Percentiles rank a stretch among this genome's conserved stretches.
Conservation (phyloP, 495 filamentous ascomycete genomes). For the Staphylotrichum longicolle region DNA sequence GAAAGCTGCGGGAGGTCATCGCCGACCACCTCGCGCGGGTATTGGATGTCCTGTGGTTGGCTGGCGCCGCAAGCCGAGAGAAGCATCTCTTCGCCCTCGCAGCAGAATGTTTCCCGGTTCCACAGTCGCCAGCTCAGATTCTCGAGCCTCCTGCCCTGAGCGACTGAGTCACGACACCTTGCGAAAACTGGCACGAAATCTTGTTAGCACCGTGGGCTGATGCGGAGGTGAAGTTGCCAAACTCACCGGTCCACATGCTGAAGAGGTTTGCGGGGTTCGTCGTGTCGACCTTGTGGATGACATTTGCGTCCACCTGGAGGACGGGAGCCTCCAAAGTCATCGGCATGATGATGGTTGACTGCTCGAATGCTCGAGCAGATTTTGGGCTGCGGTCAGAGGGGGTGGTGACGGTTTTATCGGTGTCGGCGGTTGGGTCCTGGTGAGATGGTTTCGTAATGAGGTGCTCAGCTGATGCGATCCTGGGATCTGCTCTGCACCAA, state of each 20-base stretch:
- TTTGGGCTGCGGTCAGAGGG: slow-evolving; percentile 19
- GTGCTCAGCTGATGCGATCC: slow-evolving; percentile 27
- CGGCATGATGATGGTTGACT: slow-evolving; percentile 36
- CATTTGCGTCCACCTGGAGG: slow-evolving; percentile 77
- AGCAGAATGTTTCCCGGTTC: slow-evolving; percentile 95
- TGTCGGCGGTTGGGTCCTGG: slow-evolving; percentile 15
- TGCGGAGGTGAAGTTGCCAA: not conserved
- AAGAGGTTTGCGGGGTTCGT: slow-evolving; percentile 89
- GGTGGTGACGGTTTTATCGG: slow-evolving; percentile 23
- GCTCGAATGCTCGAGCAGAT: slow-evolving; percentile 38
- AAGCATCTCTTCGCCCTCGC: slow-evolving; percentile 54
- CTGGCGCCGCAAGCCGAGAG: slow-evolving; percentile 39
- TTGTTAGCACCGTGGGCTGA: not conserved
- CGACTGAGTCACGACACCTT: slow-evolving; percentile 89
- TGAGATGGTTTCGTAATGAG: slow-evolving; percentile 1
- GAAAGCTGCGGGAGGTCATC: slow-evolving; percentile 80
- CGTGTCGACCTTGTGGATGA: slow-evolving; percentile 92
- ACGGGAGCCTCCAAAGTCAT: slow-evolving; percentile 47
- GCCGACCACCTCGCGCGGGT: slow-evolving; percentile 17
- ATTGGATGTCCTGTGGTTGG: slow-evolving; percentile 49
- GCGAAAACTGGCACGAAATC: slow-evolving; percentile 69
- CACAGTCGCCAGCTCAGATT: slow-evolving; percentile 96
- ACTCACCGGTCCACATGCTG: slow-evolving; percentile 97
- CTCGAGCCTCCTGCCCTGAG: slow-evolving; percentile 87
- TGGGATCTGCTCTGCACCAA: slow-evolving; percentile 37